Base-by-base conservation (phyloP, 495 filamentous ascomycete species). In the Talaromyces adpressus region DNA sequence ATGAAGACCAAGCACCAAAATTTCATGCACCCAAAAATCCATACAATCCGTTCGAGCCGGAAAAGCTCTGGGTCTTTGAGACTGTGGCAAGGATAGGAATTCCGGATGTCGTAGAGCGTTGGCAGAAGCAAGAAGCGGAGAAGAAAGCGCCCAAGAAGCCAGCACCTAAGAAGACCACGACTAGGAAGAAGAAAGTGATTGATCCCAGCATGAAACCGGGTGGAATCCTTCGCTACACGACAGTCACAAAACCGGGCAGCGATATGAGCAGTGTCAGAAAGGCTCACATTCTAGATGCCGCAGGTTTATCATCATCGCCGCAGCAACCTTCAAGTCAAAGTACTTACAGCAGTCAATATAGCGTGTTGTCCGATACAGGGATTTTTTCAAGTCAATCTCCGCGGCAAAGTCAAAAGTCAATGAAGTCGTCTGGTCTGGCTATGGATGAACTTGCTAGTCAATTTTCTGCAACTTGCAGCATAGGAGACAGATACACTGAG, bases 51-150 rank as follows among this genome's bases (percentile, higher is more conserved):
- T 85, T 85, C 32, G 71, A 85, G 39, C 69, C 80, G 3, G 85
- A 88, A 52, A 88, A 88, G 65, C 68, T 85, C 22, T 98, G 93
- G 93, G 73, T 97, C 6, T 83, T 91, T 11, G 88, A 92, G 68
- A 81, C 83, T 0, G 78, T 90, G 63, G 86, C 86, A 9, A 88
- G 84, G 60, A 69, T 89, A 16, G 89, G 91, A 0, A 79, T 90
- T 57, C 91, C 90, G 20, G 73, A 88, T 12, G 82, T 85, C n/a
- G 85, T 93, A 2, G 81, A 89, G 62, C 86, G 85, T 23, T 98
- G 91, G 86, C 87, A 96, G 65, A 85, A 85, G 59, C 78, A 82
- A 20, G 79, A 84, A 63, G 66, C 70, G 22, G 74, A 70, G 22
- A 77, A 77, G 62, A 66, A 72, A 30, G 60, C 51, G 22, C 53